Percentiles rank a stretch among this genome's conserved stretches.
These are phyloP conservation scores for Rhamnella rubrinervis DNA, from an alignment of 331 rosid species.

Conservation along the genomic window DNA sequence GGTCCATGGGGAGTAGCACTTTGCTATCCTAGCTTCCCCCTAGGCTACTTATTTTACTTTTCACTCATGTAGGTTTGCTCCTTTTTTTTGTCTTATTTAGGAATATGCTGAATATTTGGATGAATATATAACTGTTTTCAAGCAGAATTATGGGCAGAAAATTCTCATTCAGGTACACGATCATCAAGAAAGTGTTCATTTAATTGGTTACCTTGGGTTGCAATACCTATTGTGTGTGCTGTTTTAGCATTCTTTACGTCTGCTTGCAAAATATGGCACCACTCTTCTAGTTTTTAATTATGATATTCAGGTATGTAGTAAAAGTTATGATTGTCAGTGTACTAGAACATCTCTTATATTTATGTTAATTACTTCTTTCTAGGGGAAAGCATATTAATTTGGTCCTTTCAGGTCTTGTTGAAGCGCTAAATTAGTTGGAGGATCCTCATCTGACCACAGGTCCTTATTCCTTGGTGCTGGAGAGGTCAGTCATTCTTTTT, in stretches of 20 bases:
- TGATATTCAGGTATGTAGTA: conserved; percentile 73
- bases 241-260: conserved; percentile 38
- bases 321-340: conserved; percentile 6
- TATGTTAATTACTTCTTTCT: conserved; percentile 21
- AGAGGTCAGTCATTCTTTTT: conserved; percentile 50
- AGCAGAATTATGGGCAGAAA: conserved; percentile 87
- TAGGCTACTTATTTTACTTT: not conserved
- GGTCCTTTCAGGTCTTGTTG: conserved; percentile 84
- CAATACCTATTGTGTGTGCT: not conserved
- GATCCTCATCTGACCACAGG: conserved; percentile 71
- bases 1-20: too few relatives aligned
- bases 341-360: conserved; percentile 9
- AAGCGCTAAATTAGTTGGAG: conserved; percentile 72
- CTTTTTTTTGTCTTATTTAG: conserved; percentile 28
- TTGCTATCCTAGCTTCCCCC: too few relatives aligned
- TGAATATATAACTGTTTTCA: conserved; percentile 87
- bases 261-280: conserved; percentile 75
- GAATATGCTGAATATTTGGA: conserved; percentile 82
- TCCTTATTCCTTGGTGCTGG: conserved; percentile 96
- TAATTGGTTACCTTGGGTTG: conserved; percentile 7
- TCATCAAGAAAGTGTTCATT: conserved; percentile 16
- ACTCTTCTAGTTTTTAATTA: conserved; percentile 96
- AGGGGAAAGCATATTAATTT: conserved; percentile 99
- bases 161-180: conserved; percentile 77
- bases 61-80: conserved; percentile 19